Base-by-base conservation (phyloP, 2,329 filamentous ascomycete genomes). In the Beauveria pseudobassiana region DNA sequence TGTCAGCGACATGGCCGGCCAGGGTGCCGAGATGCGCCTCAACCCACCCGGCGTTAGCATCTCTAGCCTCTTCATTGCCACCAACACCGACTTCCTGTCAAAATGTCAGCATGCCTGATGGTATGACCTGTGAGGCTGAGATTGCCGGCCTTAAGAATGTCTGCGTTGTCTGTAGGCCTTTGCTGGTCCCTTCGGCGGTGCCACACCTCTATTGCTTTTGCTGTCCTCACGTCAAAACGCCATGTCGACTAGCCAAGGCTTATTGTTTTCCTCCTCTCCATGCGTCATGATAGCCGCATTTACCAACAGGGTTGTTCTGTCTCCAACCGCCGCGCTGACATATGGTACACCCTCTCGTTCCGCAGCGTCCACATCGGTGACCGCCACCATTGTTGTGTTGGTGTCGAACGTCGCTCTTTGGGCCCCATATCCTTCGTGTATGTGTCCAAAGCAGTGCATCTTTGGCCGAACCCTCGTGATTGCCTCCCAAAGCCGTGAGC, bases 41-140 rank as follows among this genome's bases (percentile, higher is more conserved):
- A 78, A 87, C 69, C 82, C 86, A 5, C 83, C 83, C 49, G 83
- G 84, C 55, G 70, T 80, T 61, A 77, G 71, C n/a, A 52, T 84
- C 65, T 76, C 75, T 12, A 84, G 84, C 62, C 74, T 85, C 42
- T 85, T 82, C 6, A 73, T 74, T 18, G 81, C 22, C 22, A 22
- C 22, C 22, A 22, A 22, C 22, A 22, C 22, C 22, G 22, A 22
- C 22, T 22, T 22, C 22, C 22, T 2, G 22, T 22, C 22, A 22
- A 22, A 22, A 22, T 22, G 22, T 22, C 22, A 2, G 22, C 22
- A 22, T 22, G 22, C 22, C 22, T 22, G 22, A 22, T 22, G 22
- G 22, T 22, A 22, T 22, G 22, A 22, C 22, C 22, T 22, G 22
- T 22, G 22, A 22, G 22, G 22, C 2, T 22, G 22, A 3, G 22